Conservation (phyloP, 306 rosid species). For the Benincasa hispida region DNA sequence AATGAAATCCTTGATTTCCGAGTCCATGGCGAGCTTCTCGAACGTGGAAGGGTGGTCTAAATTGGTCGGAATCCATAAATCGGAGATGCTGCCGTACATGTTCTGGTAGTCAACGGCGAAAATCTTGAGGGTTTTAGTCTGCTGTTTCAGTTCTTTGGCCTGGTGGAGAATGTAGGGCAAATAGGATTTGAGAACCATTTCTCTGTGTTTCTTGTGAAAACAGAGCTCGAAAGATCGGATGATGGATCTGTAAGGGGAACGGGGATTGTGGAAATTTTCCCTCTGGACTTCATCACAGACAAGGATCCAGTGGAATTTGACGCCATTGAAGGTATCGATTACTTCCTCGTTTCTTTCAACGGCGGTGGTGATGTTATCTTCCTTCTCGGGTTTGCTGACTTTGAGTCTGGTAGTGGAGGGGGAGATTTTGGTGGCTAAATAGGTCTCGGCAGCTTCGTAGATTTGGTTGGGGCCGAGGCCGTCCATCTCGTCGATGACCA, state of each 20-base stretch:
- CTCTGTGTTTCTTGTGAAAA: conserved; percentile 48
- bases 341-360: conserved; percentile 32
- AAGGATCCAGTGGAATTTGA: conserved; percentile 39
- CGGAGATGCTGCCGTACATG: conserved; percentile 19
- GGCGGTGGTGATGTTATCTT: conserved; percentile 22
- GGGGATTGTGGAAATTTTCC: conserved; percentile 10
- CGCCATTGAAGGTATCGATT: conserved; percentile 33
- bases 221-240: conserved; percentile 36
- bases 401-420: conserved; percentile 31
- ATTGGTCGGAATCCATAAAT: conserved; percentile 34
- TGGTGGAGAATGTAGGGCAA: conserved; percentile 33
- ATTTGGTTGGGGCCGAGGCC: conserved; percentile 47
- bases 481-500: conserved; percentile 57
- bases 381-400: conserved; percentile 31
- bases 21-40: conserved; percentile 49
- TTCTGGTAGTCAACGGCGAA: conserved; percentile 22
- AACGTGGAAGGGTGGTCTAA: conserved; percentile 62
- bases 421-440: conserved; percentile 37
- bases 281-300: conserved; percentile 13
- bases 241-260: conserved; percentile 16
- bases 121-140: conserved; percentile 34
- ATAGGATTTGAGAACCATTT: conserved; percentile 30
- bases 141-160: conserved; percentile 34
- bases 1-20: conserved; percentile 27
- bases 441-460: conserved; percentile 50